Base-by-base conservation (phyloP, 1,284 basidiomycete species). In the Ustilago vetiveriae region DNA sequence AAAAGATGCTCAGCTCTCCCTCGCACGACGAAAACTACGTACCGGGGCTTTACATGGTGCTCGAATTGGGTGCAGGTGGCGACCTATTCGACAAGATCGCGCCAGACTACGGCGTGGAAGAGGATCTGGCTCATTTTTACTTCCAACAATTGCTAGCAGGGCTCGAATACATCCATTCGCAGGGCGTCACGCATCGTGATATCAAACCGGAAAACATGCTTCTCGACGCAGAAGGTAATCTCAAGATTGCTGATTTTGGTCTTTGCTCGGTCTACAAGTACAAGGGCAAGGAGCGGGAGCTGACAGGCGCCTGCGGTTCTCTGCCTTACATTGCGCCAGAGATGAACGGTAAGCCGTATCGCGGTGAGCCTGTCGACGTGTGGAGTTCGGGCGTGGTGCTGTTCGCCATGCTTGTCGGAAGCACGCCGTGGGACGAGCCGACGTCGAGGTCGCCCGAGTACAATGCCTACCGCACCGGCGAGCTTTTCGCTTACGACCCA, bases 361-460 rank as follows among this genome's bases (percentile, higher is more conserved):
- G 88, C 23, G 95, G 93, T 4, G 92, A 96, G 72, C 93, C 94
- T 0, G 88, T 98, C 33, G 95, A 98, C 82, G 89, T 82, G 3
- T 98, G 95, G 95, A 93, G 92, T 1, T 88, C 92, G 48, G 96
- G 96, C 1, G 91, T 98, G n/a, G 95, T 98, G 32, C 85, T 98
- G 0, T 98, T 92, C 80, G 93, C 95, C 0, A 84, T 98, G 58
- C 86, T 98, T 0, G 90, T 88, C 5, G 95, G 95, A 46, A 98
- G 96, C 80, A 98, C 95, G 0, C 96, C 95, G 1, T 98, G 95
- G 95, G 95, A 98, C 79, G 91, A 96, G 79, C 94, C 95, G 3
- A 93, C 93, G 0, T 79, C 83, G 1, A 85, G 86, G 19, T 92
- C 90, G 64, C 87, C 88, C 2, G 95, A 98, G 82, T 98, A 88